These are phyloP conservation scores for Penicillium chermesinum DNA, from an alignment of 495 filamentous ascomycete species.

Conservation along the genomic window DNA sequence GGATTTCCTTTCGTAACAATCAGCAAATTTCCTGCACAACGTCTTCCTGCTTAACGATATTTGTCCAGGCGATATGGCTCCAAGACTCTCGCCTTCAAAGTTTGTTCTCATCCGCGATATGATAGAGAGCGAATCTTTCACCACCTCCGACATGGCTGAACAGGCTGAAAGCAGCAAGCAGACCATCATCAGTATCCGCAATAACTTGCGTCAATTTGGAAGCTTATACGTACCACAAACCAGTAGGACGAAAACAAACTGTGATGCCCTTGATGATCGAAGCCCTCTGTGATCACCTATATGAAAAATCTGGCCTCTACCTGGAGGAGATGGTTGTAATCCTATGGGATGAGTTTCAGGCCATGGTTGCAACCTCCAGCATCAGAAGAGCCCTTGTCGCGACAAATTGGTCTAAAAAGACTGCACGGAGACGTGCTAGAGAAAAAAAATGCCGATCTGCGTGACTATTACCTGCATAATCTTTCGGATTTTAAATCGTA, in stretches of 20 bases:
- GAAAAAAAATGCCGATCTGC: constrained; percentile 1
- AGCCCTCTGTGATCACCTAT: constrained; percentile 19
- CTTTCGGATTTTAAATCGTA: constrained; percentile 8
- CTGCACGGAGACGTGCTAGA: not conserved
- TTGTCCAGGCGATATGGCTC: too few relatives aligned
- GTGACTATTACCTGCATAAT: constrained; percentile 2
- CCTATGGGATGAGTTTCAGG: constrained; percentile 11
- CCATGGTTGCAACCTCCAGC: constrained; percentile 2
- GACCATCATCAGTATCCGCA: not conserved
- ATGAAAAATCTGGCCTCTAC: constrained; percentile 19
- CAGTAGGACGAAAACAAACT: constrained; percentile 13
- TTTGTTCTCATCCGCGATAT: constrained; percentile 11
- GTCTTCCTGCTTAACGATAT: too few relatives aligned
- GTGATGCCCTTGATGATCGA: constrained; percentile 24
- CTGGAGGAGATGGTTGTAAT: constrained; percentile 24
- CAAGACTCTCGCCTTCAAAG: constrained; percentile 2
- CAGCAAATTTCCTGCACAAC: too few relatives aligned
- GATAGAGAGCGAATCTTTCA: constrained; percentile 9
- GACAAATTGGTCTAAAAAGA: constrained; percentile 8
- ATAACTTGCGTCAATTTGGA: constrained; percentile 3
- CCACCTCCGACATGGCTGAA: constrained; percentile 8
- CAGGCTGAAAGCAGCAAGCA: constrained; percentile 8
- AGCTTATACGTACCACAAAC: too few relatives aligned
- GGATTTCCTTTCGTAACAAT: too few relatives aligned
- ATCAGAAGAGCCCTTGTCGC: not conserved